Percentiles rank a stretch among this genome's conserved stretches.
phyloP scores from a whole-genome alignment of 352 stramenopile species.

The Phytophthora hybrid region DNA sequence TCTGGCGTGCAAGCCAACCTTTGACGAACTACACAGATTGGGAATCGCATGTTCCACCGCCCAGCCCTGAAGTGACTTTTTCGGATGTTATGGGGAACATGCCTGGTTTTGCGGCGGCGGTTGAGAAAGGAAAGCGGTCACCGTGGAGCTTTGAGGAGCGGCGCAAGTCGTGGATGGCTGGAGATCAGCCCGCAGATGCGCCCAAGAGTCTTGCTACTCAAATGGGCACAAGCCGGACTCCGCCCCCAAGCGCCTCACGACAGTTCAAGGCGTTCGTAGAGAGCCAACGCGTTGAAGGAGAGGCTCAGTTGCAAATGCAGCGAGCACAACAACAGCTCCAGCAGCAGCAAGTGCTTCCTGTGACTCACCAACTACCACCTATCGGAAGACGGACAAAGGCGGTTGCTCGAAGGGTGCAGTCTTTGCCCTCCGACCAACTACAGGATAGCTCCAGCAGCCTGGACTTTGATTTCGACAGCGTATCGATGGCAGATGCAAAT shows the following conservation, averaged over 20 bases:
- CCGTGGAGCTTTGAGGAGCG: slow-evolving; percentile 69
- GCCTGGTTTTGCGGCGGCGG: slow-evolving; percentile 55
- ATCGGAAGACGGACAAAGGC: slow-evolving; percentile 35
- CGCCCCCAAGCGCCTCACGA: slow-evolving; percentile 21
- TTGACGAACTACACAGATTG: slow-evolving; percentile 75
- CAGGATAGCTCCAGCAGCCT: slow-evolving; percentile 57
- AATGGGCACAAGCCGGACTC: slow-evolving; percentile 29
- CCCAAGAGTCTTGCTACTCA: slow-evolving; percentile 31
- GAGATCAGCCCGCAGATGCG: slow-evolving; percentile 45
- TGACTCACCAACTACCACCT: slow-evolving; percentile 47
- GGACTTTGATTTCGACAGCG: slow-evolving; percentile 88
- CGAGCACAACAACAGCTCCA: slow-evolving; percentile 42
- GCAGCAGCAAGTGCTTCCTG: slow-evolving; percentile 38
- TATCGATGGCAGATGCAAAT: slow-evolving; percentile 73
- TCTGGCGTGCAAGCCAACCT: slow-evolving; percentile 82
- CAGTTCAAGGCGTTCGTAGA: slow-evolving; percentile 51
- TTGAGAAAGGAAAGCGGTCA: slow-evolving; percentile 45
- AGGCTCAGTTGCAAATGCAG: slow-evolving; percentile 37
- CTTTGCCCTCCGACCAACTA: slow-evolving; percentile 63
- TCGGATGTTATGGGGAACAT: slow-evolving; percentile 81
- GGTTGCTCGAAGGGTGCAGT: slow-evolving; percentile 61
- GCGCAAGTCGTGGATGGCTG: slow-evolving; percentile 80
- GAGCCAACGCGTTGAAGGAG: slow-evolving; percentile 42
- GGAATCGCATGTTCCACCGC: slow-evolving; percentile 64
- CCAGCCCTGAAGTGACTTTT: slow-evolving; percentile 74